Evolutionary conservation across 108 stramenopile genomes (phyloP), one percentile per base, ranked within the genome.

Genomic region (Skeletonema tropicum): DNA sequence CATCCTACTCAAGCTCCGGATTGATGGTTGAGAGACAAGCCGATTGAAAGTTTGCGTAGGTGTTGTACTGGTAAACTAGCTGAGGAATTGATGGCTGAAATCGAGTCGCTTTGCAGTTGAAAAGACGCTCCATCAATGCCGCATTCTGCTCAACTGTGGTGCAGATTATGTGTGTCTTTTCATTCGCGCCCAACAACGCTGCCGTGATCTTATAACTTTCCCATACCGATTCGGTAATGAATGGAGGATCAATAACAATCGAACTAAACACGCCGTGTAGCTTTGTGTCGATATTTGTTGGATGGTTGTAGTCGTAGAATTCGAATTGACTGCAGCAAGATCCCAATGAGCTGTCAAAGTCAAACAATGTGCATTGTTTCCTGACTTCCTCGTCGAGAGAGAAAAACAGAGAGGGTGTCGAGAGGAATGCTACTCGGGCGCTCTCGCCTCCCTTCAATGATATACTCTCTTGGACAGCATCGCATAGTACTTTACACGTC

Each of bases 161-260:
- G 11, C 76, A 77, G 26, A 87, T 82, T 2, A 85, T 55, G 25
- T 68, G 73, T 23, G 73, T 45, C 0, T 33, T n/a, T 0, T 73
- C 66, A 19, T 76, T 46, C 60, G 66, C 77, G 35, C 73, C 25
- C 42, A 87, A 57, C 26, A 73, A 30, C n/a, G 66, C 48, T 15
- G 77, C 67, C 8, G 89, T 88, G 21, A 63, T 74, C 29, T 87
- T 76, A 66, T 94, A 94, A 26, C 70, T 86, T 39, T 84, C 77
- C 93, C 93, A 94, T 33, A 94, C 93, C 32, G 90, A 81, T 30
- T 76, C 60, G 12, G 91, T 88, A 41, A 94, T 91, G 82, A 94
- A 94, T 30, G 93, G 93, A 31, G 93, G 93, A 75, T 94, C 93
- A 21, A 90, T 79, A 0, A 94, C 91, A 49, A 92, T 86, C 75